Base-by-base conservation (phyloP, 2,329 filamentous ascomycete genomes). In the Colletotrichum sp. region DNA sequence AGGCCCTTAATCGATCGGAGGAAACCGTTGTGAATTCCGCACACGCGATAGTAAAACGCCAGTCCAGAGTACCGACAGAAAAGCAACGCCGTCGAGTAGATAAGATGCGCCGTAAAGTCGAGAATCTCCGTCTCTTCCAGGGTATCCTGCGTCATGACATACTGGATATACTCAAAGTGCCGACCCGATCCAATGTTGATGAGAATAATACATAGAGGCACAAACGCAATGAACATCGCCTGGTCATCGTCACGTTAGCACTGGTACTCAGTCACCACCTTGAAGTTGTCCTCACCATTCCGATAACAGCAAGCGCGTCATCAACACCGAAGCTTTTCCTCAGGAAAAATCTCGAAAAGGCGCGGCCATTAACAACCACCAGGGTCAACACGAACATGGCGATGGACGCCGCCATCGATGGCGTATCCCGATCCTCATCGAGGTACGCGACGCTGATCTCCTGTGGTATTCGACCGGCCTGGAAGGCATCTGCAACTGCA, bases 41-140 rank as follows among this genome's bases (percentile, higher is more conserved):
- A 86, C 5, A 90, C 81, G 5, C 88, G 86, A 66, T 84, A 82
- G 79, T 90, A 90, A 71, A 90, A 89, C 0, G 88, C 88, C 6
- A 90, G 81, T 75, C 89, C 89, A 1, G 89, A 90, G 2, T 89
- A 79, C 15, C 89, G 87, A 74, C 89, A 89, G 13, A 88, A 78
- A 30, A 89, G 83, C 3, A 90, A 83, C 3, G 89, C 84, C 1
- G 86, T 86, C 2, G 88, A 89, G 78, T 90, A 90, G 74, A 90
- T 79, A 27, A 90, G 84, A 79, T 90, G 89, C 18, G 88, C 87
- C 43, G 81, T 80, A 65, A 89, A 89, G 78, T 90, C 89, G 73
- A 88, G 81, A 1, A 88, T 78, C 78, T 90, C 86, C 1, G 87
- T 88, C 12, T 81, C 18, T 43, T 86, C 82, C 36, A 89, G 82